Percentiles rank a stretch among this genome's conserved stretches.
Evolutionary conservation across 2,329 filamentous ascomycete genomes (phyloP).

Genomic region (Pseudocercospora macadamiae): DNA sequence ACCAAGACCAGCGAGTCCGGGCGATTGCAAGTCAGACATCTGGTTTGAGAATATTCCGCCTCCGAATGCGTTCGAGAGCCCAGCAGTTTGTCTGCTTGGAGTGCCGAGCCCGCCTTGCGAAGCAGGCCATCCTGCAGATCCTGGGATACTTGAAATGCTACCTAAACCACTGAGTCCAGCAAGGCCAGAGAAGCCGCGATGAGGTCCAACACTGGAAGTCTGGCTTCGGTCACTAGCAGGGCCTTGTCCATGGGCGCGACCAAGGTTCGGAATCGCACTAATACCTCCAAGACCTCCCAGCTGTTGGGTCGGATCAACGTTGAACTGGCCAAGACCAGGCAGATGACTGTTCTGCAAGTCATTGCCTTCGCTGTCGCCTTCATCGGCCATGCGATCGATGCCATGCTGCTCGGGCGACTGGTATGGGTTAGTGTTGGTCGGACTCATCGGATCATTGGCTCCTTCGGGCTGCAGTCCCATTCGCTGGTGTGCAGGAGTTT

Average conservation of each 20-base stretch:
- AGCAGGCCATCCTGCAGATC: conserved; percentile 65
- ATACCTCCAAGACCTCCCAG: conserved; percentile 39
- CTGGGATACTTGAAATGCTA: conserved; percentile 52
- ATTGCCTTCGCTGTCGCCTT: conserved; percentile 31
- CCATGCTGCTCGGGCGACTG: conserved; percentile 83
- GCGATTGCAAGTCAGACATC: conserved; percentile 77
- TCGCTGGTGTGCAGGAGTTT: conserved; percentile 53
- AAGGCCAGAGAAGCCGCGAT: conserved; percentile 66
- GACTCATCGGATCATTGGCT: conserved; percentile 73
- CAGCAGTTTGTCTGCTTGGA: conserved; percentile 62
- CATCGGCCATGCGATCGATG: conserved; percentile 57
- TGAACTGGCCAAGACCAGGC: conserved; percentile 37
- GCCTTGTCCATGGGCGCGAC: conserved; percentile 42
- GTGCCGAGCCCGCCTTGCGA: conserved; percentile 72
- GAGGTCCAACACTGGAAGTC: conserved; percentile 81
- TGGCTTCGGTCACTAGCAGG: conserved; percentile 88
- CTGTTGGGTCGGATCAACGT: conserved; percentile 29
- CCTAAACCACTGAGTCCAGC: conserved; percentile 55
- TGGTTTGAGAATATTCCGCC: conserved; percentile 69
- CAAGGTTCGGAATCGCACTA: conserved; percentile 36
- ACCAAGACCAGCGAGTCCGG: conserved; percentile 67
- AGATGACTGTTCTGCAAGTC: conserved; percentile 35
- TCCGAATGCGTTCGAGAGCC: conserved; percentile 56
- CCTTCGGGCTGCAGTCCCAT: conserved; percentile 46
- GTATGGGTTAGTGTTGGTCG: conserved; percentile 94